These are phyloP conservation scores for Metschnikowia gruessii DNA, from an alignment of 805 yeast genomes.

Conservation along the genomic window DNA sequence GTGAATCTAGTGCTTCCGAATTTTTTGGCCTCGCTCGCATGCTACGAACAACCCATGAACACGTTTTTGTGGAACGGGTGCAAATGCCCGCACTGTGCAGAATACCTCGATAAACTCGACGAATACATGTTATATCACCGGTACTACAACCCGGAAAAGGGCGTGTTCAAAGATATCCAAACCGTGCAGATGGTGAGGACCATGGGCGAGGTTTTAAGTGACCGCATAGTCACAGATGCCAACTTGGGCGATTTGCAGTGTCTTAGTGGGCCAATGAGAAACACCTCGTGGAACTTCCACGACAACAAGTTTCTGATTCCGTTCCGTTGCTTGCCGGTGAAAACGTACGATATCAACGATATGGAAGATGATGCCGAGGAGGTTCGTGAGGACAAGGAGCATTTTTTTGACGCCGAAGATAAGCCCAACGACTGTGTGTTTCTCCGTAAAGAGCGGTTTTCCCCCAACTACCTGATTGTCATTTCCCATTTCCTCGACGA, in stretches of 20 bases:
- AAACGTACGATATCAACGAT: conserved; percentile 36
- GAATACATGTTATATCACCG: conserved; percentile 62
- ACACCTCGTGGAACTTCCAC: conserved; percentile 36
- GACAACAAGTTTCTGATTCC: conserved; percentile 24
- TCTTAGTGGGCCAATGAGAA: conserved; percentile 19
- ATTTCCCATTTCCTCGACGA: conserved; percentile 37
- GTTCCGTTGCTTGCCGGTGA: conserved; percentile 34
- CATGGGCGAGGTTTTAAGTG: conserved; percentile 42
- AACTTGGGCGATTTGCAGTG: conserved; percentile 19
- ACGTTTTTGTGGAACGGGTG: conserved; percentile 79
- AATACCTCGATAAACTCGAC: conserved; percentile 51
- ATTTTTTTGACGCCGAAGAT: conserved; percentile 25
- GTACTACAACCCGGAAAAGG: conserved; percentile 47
- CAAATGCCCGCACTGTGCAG: conserved; percentile 55
- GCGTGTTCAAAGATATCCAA: conserved; percentile 56
- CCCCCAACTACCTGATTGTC: conserved; percentile 22
- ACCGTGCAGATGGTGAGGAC: conserved; percentile 56
- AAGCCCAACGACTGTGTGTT: conserved; percentile 16
- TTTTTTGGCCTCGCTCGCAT: conserved; percentile 54
- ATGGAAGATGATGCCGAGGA: conserved; percentile 30
- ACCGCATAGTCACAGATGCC: conserved; percentile 13
- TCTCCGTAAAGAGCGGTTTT: conserved; percentile 15
- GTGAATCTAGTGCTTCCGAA: conserved; percentile 55
- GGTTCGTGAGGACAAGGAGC: conserved; percentile 11
- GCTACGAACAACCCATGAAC: conserved; percentile 69